Conservation (phyloP, 108 stramenopile species). For the Cyclotella kingstonii region DNA sequence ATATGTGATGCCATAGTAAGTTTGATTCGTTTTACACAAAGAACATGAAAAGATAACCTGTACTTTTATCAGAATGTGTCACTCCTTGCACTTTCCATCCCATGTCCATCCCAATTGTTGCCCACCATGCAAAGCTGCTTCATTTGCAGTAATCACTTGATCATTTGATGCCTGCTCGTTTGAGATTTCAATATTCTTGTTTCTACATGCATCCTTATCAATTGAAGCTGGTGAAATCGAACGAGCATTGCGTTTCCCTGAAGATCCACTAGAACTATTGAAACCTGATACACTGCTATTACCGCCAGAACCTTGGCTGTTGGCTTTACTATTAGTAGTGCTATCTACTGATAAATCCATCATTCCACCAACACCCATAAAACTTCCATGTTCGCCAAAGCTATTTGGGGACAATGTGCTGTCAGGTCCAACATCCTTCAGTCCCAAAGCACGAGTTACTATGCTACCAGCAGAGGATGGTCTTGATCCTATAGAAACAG, state of each 20-base stretch:
- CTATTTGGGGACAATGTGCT: not conserved
- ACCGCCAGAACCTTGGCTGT: not conserved
- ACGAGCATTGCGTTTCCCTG: not conserved
- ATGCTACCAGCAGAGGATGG: conserved; percentile 19
- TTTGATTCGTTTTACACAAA: too few relatives aligned
- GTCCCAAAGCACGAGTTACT: not conserved
- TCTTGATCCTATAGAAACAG: conserved; percentile 21
- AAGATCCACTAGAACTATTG: conserved; percentile 12
- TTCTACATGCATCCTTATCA: conserved; percentile 1
- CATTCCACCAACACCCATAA: conserved; percentile 31
- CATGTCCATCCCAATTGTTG: conserved; percentile 3
- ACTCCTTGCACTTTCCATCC: conserved; percentile 9
- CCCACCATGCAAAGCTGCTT: not conserved
- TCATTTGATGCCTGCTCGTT: not conserved
- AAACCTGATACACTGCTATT: not conserved
- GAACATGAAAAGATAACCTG: too few relatives aligned
- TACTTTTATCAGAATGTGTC: too few relatives aligned
- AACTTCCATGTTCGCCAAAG: conserved; percentile 18
- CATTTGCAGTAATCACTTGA: too few relatives aligned
- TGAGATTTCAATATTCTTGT: not conserved
- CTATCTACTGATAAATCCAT: conserved; percentile 26
- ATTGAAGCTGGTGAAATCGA: conserved; percentile 17
- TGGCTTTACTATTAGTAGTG: conserved; percentile 3
- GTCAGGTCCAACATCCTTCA: not conserved
- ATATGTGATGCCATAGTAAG: too few relatives aligned